These are phyloP conservation scores for Tulasnella sp. DNA, from an alignment of 768 basidiomycete species.

Conservation along the genomic window DNA sequence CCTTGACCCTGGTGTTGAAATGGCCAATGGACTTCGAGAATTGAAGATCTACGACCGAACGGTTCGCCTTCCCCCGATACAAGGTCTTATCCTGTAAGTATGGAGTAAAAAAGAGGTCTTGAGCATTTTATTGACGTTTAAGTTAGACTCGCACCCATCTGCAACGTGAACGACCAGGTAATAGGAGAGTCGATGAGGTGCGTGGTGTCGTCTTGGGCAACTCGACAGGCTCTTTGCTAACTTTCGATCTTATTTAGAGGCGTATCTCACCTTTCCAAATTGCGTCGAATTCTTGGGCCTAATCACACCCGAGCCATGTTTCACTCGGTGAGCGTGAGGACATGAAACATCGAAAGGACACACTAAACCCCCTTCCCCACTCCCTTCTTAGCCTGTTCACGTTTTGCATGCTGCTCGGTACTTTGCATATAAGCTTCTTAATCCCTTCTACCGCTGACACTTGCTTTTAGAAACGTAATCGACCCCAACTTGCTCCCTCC, in stretches of 20 bases:
- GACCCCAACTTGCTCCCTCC: constrained; percentile 30
- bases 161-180: constrained; percentile 33
- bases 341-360: not conserved
- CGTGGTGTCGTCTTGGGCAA: constrained; percentile 27
- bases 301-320: constrained; percentile 32
- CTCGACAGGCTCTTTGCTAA: constrained; percentile 26
- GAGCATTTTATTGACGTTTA: constrained; percentile 2
- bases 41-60: constrained; percentile 31
- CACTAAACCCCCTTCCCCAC: too few relatives aligned
- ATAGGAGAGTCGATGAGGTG: constrained; percentile 30
- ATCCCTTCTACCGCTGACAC: too few relatives aligned
- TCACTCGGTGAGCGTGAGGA: constrained; percentile 27
- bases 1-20: constrained; percentile 5
- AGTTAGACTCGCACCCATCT: constrained; percentile 29
- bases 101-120: not conserved
- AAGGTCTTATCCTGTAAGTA: constrained; percentile 33
- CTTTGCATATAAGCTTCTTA: not conserved
- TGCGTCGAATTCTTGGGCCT: constrained; percentile 32
- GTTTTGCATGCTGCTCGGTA: constrained; percentile 32
- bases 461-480: constrained; percentile 31
- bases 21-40: constrained; percentile 32
- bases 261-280: constrained; percentile 31
- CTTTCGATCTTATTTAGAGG: constrained; percentile 29
- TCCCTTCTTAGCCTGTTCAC: constrained; percentile 31
- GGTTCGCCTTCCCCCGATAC: constrained; percentile 28